These are phyloP conservation scores for Lecanicillium sp. DNA, from an alignment of 2,329 filamentous ascomycete genomes.

Conservation along the genomic window DNA sequence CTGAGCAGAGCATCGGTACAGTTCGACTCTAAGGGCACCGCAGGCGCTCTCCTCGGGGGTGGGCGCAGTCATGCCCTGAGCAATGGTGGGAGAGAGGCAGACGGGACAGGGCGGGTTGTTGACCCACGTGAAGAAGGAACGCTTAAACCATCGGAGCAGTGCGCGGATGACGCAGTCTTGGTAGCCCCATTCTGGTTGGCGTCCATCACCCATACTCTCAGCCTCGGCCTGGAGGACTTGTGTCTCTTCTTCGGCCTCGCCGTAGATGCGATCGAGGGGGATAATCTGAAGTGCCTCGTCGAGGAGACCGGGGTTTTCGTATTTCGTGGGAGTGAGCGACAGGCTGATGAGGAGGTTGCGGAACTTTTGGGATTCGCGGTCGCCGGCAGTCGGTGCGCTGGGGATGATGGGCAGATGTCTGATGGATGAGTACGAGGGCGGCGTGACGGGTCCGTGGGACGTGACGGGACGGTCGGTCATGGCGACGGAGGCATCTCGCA, in stretches of 20 bases:
- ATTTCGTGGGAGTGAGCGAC: constrained; percentile 83
- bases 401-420: constrained; percentile 55
- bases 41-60: constrained; percentile 84
- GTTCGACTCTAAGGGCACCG: constrained; percentile 79
- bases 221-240: constrained; percentile 85
- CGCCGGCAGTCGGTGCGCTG: constrained; percentile 60
- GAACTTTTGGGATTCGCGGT: constrained; percentile 66
- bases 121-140: constrained; percentile 91
- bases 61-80: constrained; percentile 75
- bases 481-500: constrained; percentile 32
- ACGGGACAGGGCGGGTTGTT: constrained; percentile 85
- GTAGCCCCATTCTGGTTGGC: constrained; percentile 87
- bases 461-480: constrained; percentile 40
- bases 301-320: constrained; percentile 90
- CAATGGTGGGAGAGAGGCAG: constrained; percentile 77
- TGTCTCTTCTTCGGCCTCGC: constrained; percentile 87
- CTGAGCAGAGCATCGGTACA: constrained; percentile 77
- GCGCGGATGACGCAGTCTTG: constrained; percentile 94
- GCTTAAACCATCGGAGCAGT: constrained; percentile 87
- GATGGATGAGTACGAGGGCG: constrained; percentile 43
- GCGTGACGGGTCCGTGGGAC: constrained; percentile 38
- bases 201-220: constrained; percentile 74
- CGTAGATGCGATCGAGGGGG: constrained; percentile 84
- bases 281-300: constrained; percentile 87
- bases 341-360: constrained; percentile 78